These are phyloP conservation scores for Leccinum solheimii DNA, from an alignment of 1,284 basidiomycete species.

Conservation along the genomic window DNA sequence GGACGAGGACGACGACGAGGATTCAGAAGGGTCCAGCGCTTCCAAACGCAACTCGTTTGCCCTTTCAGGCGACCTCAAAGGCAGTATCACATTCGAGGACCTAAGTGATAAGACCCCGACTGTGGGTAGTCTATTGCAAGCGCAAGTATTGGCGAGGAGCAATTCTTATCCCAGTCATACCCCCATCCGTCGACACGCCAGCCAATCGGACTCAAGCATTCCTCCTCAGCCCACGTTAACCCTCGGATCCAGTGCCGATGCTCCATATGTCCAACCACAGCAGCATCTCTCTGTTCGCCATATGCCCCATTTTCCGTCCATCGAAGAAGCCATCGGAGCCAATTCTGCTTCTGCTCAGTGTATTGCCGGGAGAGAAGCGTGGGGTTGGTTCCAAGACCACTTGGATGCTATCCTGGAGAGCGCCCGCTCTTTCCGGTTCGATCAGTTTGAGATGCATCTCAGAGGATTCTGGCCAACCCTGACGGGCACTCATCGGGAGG, in stretches of 20 bases:
- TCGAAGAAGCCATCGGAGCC: conserved; percentile 78
- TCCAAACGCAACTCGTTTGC: conserved; percentile 76
- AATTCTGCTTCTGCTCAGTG: conserved; percentile 71
- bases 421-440: conserved; percentile 74
- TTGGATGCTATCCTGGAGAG: conserved; percentile 76
- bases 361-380: conserved; percentile 77
- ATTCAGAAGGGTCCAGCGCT: conserved; percentile 67
- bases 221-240: conserved; percentile 54
- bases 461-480: conserved; percentile 80
- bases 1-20: conserved; percentile 82
- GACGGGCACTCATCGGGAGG: conserved; percentile 73
- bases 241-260: conserved; percentile 45
- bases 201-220: conserved; percentile 52
- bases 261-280: conserved; percentile 44
- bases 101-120: conserved; percentile 81
- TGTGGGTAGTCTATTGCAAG: conserved; percentile 71
- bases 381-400: conserved; percentile 86
- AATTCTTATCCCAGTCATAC: conserved; percentile 64
- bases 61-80: conserved; percentile 63
- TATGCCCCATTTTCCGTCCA: conserved; percentile 76
- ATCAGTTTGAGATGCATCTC: conserved; percentile 83
- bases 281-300: conserved; percentile 69
- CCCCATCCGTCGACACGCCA: conserved; percentile 69
- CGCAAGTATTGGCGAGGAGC: conserved; percentile 59
- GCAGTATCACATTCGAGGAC: conserved; percentile 57